Evolutionary conservation across 2,329 filamentous ascomycete species (phyloP).

Genomic region (Diaporthe sp.): DNA sequence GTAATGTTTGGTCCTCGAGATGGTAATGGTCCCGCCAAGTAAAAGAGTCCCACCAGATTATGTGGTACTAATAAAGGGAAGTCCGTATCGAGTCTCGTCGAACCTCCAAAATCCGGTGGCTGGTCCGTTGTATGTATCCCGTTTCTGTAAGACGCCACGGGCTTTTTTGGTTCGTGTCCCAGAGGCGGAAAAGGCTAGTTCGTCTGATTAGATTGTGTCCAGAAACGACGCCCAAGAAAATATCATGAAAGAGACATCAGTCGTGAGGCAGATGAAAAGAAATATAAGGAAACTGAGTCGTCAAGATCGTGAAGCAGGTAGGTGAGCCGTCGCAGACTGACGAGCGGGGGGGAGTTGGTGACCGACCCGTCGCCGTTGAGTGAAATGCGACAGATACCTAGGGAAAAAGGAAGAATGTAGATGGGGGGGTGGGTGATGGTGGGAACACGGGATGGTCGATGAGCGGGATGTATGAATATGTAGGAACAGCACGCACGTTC

Average conservation of each 20-base stretch:
- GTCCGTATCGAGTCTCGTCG: slow-evolving; percentile 22
- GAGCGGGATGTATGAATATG: slow-evolving; percentile 41
- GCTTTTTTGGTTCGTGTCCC: slow-evolving; percentile 9
- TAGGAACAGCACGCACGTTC: slow-evolving; percentile 39
- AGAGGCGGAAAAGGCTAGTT: slow-evolving; percentile 4
- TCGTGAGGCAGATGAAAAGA: slow-evolving; percentile 17
- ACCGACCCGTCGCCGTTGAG: slow-evolving; percentile 7
- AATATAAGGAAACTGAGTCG: slow-evolving; percentile 21
- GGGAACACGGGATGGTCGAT: slow-evolving; percentile 32
- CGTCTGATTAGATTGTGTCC: slow-evolving; percentile 29
- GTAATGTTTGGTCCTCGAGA: background rate
- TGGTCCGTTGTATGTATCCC: slow-evolving; percentile 29
- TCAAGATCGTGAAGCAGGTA: slow-evolving; percentile 24
- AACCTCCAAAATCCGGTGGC: slow-evolving; percentile 31
- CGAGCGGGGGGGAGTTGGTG: slow-evolving; percentile 5
- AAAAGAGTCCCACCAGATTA: slow-evolving; percentile 5
- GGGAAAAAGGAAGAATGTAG: slow-evolving; percentile 21
- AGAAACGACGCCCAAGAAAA: background rate
- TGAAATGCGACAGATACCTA: slow-evolving; percentile 13
- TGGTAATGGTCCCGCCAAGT: slow-evolving; percentile 20
- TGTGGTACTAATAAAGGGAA: slow-evolving; percentile 24
- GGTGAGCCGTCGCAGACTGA: slow-evolving; percentile 1
- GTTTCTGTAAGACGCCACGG: slow-evolving; percentile 29
- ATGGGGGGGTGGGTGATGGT: slow-evolving; percentile 31
- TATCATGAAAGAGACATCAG: background rate